Conservation (phyloP, 129 eudicot genomes). For the Pulicaria dysenterica region DNA sequence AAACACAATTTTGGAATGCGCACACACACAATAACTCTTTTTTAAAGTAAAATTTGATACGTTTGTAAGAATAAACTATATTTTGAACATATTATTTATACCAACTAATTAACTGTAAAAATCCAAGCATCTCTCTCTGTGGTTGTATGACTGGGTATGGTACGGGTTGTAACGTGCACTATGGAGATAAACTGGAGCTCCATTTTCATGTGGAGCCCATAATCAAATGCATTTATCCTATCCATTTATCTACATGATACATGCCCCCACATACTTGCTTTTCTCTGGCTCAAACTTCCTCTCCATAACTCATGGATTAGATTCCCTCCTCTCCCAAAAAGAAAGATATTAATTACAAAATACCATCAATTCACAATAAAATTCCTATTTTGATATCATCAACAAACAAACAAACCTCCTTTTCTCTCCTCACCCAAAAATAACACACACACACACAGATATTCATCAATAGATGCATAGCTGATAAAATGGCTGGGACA, state of each 20-base stretch:
- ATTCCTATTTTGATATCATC: not conserved
- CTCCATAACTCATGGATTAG: conserved; percentile 50
- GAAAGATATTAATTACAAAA: not conserved
- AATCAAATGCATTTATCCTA: conserved; percentile 51
- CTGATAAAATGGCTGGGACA: conserved; percentile 54
- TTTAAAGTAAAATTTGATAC: too few relatives aligned
- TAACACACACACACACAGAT: not conserved
- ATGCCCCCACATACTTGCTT: conserved; percentile 38
- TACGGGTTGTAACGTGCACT: not conserved
- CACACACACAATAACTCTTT: too few relatives aligned
- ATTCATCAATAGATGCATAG: conserved; percentile 19
- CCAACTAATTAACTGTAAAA: too few relatives aligned
- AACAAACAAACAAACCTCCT: not conserved
- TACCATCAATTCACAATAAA: conserved; percentile 11
- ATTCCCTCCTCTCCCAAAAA: conserved; percentile 16
- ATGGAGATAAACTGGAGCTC: conserved; percentile 7
- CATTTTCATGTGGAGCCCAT: conserved; percentile 34
- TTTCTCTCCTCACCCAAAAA: conserved; percentile 11
- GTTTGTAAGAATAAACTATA: too few relatives aligned
- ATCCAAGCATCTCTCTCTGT: too few relatives aligned
- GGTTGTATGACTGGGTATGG: too few relatives aligned
- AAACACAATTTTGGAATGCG: too few relatives aligned
- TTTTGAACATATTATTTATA: too few relatives aligned
- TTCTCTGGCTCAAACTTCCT: conserved; percentile 52
- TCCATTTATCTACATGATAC: conserved; percentile 44